Conservation (phyloP, 2,329 filamentous ascomycete species). For the Penicillium sp. region DNA sequence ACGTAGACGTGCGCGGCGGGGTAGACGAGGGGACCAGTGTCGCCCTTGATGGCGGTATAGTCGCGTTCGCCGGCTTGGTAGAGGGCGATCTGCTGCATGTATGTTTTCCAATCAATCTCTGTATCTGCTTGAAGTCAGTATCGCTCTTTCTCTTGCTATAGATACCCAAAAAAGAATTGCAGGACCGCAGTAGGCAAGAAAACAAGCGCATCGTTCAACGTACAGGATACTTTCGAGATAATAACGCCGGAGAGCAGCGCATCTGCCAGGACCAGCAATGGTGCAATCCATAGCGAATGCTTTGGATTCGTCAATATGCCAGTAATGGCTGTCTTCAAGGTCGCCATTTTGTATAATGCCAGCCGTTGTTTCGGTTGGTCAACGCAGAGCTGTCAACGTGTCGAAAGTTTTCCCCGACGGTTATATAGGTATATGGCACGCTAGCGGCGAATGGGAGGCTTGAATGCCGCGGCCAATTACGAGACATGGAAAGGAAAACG, state of each 20-base stretch:
- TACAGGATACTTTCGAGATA: slow-evolving; percentile 80
- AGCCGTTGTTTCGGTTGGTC: not conserved
- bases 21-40: slow-evolving; percentile 91
- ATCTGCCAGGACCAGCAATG: slow-evolving; percentile 66
- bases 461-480: not conserved
- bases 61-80: slow-evolving; percentile 81
- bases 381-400: not conserved
- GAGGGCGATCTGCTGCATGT: slow-evolving; percentile 87
- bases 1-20: slow-evolving; percentile 91
- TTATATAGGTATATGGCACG: not conserved
- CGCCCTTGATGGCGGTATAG: slow-evolving; percentile 79
- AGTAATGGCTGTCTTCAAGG: slow-evolving; percentile 20
- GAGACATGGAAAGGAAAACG: too few species aligned
- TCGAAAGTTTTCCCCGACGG: too few species aligned
- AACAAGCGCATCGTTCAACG: slow-evolving; percentile 28
- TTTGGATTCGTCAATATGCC: slow-evolving; percentile 51
- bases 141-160: not conserved
- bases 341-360: not conserved
- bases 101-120: slow-evolving; percentile 95
- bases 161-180: not conserved
- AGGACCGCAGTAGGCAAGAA: too few species aligned
- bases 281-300: slow-evolving; percentile 61
- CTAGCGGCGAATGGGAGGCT: not conserved
- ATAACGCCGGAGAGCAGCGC: slow-evolving; percentile 67
- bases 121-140: slow-evolving; percentile 60